phyloP scores from a whole-genome alignment of 805 yeast genomes.

The Nakazawaea molendinolei region DNA sequence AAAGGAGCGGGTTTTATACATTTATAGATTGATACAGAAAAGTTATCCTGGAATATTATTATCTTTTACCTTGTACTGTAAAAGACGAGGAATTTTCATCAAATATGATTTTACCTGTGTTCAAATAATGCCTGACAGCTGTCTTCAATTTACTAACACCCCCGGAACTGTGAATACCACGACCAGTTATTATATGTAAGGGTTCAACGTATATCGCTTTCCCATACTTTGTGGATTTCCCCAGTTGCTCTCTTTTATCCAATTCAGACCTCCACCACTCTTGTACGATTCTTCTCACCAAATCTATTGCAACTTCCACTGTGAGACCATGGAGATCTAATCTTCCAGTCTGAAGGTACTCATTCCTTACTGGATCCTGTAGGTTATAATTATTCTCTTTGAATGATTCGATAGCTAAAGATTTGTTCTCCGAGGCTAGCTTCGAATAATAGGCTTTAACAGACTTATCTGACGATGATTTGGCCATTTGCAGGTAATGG shows the following conservation, averaged over 20 bases:
- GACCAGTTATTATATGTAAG: conserved; percentile 52
- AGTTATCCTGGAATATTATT: no score
- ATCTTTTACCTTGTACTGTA: conserved; percentile 34
- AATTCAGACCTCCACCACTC: conserved; percentile 62
- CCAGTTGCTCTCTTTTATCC: conserved; percentile 30
- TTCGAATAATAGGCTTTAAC: conserved; percentile 12
- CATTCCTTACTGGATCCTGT: neutral
- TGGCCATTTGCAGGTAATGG: conserved; percentile 11
- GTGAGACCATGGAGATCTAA: conserved; percentile 55
- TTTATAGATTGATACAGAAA: no score
- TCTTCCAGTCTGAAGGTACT: conserved; percentile 15
- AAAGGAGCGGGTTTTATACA: conserved; percentile 20
- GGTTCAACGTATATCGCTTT: conserved; percentile 33
- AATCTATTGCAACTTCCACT: conserved; percentile 38
- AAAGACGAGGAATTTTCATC: conserved; percentile 41
- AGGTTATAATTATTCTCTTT: conserved; percentile 10
- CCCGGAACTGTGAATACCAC: conserved; percentile 62
- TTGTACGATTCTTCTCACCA: conserved; percentile 29
- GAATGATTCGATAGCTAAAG: conserved; percentile 14
- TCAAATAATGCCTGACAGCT: conserved; percentile 35
- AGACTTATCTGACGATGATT: conserved; percentile 2
- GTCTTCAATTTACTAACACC: conserved; percentile 45
- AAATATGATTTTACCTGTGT: conserved; percentile 30
- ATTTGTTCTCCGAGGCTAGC: conserved; percentile 8
- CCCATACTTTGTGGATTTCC: conserved; percentile 19